Base-by-base conservation (phyloP, 192 early-diverging fungal species). In the Ambispora gerdemannii region DNA sequence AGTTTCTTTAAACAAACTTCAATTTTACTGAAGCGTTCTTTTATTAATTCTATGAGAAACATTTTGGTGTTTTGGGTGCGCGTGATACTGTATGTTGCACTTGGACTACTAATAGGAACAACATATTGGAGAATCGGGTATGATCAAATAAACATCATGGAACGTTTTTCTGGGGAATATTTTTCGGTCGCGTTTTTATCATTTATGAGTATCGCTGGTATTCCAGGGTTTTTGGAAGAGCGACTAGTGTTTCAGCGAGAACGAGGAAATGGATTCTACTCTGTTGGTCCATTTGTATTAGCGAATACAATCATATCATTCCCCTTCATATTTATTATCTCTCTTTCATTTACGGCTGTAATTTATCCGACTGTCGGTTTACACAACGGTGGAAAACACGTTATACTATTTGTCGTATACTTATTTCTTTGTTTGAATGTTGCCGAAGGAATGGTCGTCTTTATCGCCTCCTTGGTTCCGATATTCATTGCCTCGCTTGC, bases 251-350 rank as follows among this genome's bases (percentile, higher is more conserved):
- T 58, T 4, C 19, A 30, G 22, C 13, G 55, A 74, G 67, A 33
- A 67, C 43, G 22, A 66, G 47, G 38, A 61, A 72, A 67, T 68
- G 73, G 50, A 65, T 63, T 59, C 64, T 74, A 34, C 53, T 61
- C 43, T 66, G 69, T 10, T 58, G 58, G 17, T 43, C 50, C 55
- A 20, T 58, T 22, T 2, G 55, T 30, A 0, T 58, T 58, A 4
- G 13, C 55, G 1, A 58, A 13, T 20, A 27, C 11, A 13, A 1
- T 58, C 2, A 24, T 58, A 13, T 58, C 19, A 13, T 22, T 58
- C 2, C 55, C 55, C 11, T 58, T 58, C 24, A 10, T 58, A 24
- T 58, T 24, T 24, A 13, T 58, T 24, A 58, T 58, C 28, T 13
- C 55, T 20, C 11, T 58, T 20, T 28, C 19, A 20, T 58, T 58